These are phyloP conservation scores for Talaromyces liani DNA, from an alignment of 495 filamentous ascomycete genomes.

Conservation along the genomic window DNA sequence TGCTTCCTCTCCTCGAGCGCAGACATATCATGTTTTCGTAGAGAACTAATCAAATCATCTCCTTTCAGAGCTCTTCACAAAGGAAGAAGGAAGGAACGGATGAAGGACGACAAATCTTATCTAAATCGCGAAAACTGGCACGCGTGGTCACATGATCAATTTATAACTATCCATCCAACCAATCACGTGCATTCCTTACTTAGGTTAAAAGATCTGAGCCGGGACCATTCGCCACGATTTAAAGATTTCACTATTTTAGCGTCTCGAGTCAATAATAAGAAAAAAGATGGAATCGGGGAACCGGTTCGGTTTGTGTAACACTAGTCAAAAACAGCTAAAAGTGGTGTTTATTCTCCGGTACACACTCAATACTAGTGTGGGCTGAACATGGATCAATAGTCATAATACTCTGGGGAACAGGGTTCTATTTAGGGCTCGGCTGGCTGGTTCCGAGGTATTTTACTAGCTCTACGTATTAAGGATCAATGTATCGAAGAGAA, in stretches of 20 bases:
- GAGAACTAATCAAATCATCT: not conserved
- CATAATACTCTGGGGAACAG: not conserved
- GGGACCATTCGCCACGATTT: not conserved
- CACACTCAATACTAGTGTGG: not conserved
- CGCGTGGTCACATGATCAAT: conserved; percentile 16
- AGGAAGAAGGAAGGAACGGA: not conserved
- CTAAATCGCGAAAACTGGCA: not conserved
- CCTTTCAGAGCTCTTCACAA: not conserved
- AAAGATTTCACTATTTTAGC: not conserved
- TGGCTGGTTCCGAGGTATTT: not conserved
- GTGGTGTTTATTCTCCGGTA: not conserved
- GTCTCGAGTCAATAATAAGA: not conserved
- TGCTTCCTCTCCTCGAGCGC: not conserved
- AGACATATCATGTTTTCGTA: conserved; percentile 10
- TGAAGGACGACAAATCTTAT: not conserved
- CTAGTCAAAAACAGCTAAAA: not conserved
- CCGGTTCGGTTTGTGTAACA: not conserved
- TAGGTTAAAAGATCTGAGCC: not conserved
- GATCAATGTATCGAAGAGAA: not conserved
- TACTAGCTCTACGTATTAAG: not conserved
- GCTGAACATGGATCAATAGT: no score
- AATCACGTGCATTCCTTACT: not conserved
- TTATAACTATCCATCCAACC: not conserved
- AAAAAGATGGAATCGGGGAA: not conserved
- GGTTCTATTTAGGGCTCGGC: not conserved